Conservation (phyloP, 1,284 basidiomycete species). For the Vanrija sp. region DNA sequence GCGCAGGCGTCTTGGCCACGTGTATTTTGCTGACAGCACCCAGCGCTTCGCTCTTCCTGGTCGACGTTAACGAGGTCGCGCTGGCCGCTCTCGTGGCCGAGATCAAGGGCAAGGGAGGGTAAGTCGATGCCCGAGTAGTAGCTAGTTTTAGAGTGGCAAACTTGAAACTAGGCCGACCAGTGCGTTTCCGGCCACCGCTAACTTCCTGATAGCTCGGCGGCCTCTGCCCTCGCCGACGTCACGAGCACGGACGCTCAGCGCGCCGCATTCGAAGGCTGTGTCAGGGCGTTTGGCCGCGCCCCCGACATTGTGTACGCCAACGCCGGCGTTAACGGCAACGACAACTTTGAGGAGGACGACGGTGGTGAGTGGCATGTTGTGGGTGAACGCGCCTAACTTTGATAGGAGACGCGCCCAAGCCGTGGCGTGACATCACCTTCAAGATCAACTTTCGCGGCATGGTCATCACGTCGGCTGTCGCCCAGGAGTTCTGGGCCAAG, state of each 20-base stretch:
- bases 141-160: neutral
- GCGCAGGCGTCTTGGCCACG: no score
- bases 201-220: neutral
- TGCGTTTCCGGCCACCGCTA: neutral
- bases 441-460: slow-evolving; percentile 23
- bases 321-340: slow-evolving; percentile 20
- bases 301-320: slow-evolving; percentile 29
- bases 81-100: neutral
- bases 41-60: slow-evolving; percentile 16
- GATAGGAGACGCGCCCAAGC: neutral
- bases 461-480: slow-evolving; percentile 14
- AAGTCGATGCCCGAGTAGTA: neutral
- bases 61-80: slow-evolving; percentile 17
- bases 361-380: slow-evolving; percentile 8
- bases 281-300: slow-evolving; percentile 9
- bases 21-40: no score
- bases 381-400: neutral
- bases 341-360: slow-evolving; percentile 18
- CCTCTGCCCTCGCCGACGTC: slow-evolving; percentile 15
- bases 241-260: slow-evolving; percentile 10
- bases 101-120: slow-evolving; percentile 4
- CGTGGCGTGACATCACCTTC: slow-evolving; percentile 12
- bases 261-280: slow-evolving; percentile 15
- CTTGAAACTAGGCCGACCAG: neutral
- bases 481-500: slow-evolving; percentile 16